These are phyloP conservation scores for Salix caprea DNA, from an alignment of 345 rosid genomes.

Conservation along the genomic window DNA sequence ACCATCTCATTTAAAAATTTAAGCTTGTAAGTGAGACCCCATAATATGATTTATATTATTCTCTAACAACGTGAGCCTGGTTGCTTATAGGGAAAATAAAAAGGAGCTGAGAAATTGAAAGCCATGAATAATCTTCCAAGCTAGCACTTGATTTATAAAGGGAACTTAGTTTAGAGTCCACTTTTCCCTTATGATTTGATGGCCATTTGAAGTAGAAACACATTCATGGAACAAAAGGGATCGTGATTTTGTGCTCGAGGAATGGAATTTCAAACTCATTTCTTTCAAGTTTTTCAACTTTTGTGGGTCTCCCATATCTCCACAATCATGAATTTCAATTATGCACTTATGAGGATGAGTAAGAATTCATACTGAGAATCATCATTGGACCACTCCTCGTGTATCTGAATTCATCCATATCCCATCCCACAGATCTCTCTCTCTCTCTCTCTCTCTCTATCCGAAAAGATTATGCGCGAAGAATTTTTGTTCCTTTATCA, in stretches of 20 bases:
- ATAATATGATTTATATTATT: no score
- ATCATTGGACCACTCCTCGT: neutral
- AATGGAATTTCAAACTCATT: constrained; percentile 8
- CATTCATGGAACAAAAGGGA: neutral
- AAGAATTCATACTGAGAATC: constrained; percentile 1
- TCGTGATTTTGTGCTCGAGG: neutral
- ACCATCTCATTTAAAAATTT: no score
- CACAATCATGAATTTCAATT: neutral
- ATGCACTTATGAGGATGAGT: neutral
- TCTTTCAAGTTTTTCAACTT: neutral
- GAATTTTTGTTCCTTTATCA: neutral
- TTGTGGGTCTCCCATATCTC: neutral
- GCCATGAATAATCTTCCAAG: neutral
- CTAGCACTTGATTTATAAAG: neutral
- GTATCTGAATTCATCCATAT: neutral
- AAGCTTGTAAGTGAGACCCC: no score
- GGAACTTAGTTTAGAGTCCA: neutral
- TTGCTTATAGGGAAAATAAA: no score
- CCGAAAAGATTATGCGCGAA: neutral
- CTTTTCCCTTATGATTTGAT: constrained; percentile 2
- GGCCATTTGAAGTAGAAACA: neutral
- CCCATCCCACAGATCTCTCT: no score
- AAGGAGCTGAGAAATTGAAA: no score
- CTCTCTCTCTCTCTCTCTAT: neutral
- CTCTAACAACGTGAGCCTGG: neutral